Conservation (phyloP, 176 grass and related monocot genomes). For the sorghum (Sorghum bicolor) region DNA sequence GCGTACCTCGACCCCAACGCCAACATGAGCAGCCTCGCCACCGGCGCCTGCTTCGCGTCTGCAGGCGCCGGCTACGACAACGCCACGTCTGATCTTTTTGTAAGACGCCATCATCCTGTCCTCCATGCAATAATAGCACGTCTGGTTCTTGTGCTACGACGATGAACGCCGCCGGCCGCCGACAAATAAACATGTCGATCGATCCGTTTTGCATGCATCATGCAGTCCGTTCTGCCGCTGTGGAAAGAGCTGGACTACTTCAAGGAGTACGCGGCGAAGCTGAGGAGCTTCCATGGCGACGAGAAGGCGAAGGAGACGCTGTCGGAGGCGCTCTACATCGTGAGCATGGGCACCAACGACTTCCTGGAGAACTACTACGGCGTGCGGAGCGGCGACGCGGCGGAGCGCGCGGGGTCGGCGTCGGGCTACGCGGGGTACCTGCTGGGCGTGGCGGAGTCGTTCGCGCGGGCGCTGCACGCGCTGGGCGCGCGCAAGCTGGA, state of each 20-base stretch:
- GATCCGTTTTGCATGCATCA: background rate
- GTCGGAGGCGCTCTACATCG: conserved; percentile 49
- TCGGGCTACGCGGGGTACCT: conserved; percentile 48
- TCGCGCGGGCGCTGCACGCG: conserved; percentile 29
- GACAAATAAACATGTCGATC: background rate
- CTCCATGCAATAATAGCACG: background rate
- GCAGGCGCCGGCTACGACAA: conserved; percentile 77
- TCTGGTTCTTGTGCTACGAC: no score
- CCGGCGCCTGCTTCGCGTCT: conserved; percentile 78
- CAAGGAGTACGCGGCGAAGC: conserved; percentile 55
- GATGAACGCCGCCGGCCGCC: background rate
- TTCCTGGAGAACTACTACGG: conserved; percentile 63
- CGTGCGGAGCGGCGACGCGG: background rate
- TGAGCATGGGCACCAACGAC: conserved; percentile 85
- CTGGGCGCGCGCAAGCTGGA: conserved; percentile 61
- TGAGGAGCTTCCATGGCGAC: conserved; percentile 24
- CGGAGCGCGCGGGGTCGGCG: background rate
- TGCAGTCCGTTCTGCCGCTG: conserved; percentile 54
- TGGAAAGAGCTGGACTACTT: conserved; percentile 57
- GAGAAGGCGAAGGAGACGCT: conserved; percentile 30
- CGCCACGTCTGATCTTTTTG: conserved; percentile 63
- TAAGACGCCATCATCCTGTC: background rate
- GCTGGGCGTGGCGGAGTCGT: conserved; percentile 23
- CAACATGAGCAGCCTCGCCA: conserved; percentile 45
- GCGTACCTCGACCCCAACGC: conserved; percentile 59